Percentiles rank a stretch among this genome's conserved stretches.
These are phyloP conservation scores for Fraxinus quadrangulata DNA, from an alignment of 257 asterid species.

Conservation along the genomic window DNA sequence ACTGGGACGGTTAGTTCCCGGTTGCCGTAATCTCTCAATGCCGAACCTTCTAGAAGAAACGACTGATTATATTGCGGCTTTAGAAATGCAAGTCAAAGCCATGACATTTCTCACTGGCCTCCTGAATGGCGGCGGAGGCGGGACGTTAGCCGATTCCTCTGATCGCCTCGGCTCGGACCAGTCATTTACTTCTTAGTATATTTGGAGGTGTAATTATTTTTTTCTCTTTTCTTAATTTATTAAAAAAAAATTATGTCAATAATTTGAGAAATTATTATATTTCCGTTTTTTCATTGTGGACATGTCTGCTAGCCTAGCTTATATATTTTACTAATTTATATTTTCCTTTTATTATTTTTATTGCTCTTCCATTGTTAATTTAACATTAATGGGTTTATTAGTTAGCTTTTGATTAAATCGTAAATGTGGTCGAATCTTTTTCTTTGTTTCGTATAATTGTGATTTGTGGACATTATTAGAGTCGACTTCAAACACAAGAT, in stretches of 20 bases:
- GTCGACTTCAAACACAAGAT: too few species aligned
- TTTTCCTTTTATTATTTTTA: background rate
- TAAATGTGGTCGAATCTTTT: too few species aligned
- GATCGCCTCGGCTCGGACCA: constrained; percentile 33
- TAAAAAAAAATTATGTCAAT: constrained; percentile 17
- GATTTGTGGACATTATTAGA: too few species aligned
- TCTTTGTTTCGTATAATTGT: too few species aligned
- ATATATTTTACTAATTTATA: background rate
- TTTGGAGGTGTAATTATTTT: constrained; percentile 33
- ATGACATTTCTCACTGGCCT: constrained; percentile 70
- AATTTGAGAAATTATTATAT: background rate
- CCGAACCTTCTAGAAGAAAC: constrained; percentile 89
- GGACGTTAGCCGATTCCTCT: constrained; percentile 11
- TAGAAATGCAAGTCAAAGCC: constrained; percentile 92
- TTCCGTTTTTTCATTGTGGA: background rate
- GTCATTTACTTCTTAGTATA: constrained; percentile 15
- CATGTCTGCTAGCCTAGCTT: background rate
- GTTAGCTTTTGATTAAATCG: background rate
- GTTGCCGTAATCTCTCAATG: constrained; percentile 75
- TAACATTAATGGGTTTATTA: background rate
- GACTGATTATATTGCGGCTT: constrained; percentile 76
- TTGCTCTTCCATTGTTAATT: too few species aligned
- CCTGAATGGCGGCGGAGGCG: constrained; percentile 41
- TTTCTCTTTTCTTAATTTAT: constrained; percentile 31
- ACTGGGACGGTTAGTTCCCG: constrained; percentile 74